Base-by-base conservation (phyloP, 2,329 filamentous ascomycete species). In the Talaromyces piceae region DNA sequence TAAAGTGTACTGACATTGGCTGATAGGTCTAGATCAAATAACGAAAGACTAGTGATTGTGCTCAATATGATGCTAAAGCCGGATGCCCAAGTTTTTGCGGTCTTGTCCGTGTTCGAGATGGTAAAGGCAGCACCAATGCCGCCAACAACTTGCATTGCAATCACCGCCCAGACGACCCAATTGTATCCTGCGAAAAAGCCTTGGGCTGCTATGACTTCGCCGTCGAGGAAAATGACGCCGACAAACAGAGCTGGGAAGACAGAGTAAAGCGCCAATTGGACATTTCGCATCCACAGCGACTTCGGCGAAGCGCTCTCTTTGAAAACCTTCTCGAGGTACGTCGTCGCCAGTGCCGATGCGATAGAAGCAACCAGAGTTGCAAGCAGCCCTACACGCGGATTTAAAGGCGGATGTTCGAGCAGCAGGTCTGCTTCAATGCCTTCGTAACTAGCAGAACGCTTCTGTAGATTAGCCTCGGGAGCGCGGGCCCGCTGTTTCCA, bases 121-220 rank as follows among this genome's bases (percentile, higher is more conserved):
- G 86, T 88, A 54, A 93, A 77, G 1, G 86, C 87, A 8, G 88
- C 84, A n/a, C 95, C 73, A 25, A 97, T 79, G 22, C 91, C 93
- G 27, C 91, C 91, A 30, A 84, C 71, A 0, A 91, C 87, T 67
- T 98, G 93, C 53, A 93, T 79, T 5, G 83, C 65, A 59, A 97
- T 87, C 4, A 90, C 87, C 4, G 82, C 77, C 90, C 91, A 96
- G 3, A 97, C 91, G 18, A 91, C 78, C 77, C 82, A 86, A 66
- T 95, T 96, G 71, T 97, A 98, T 2, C 93, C 93, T 52, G 87
- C 86, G 60, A 98, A 97, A 70, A 97, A 95, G 11, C 93, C 93
- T 56, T 88, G 83, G 67, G 86, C 82, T 23, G 84, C 79, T 57
- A 98, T 90, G 37, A 87, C 84, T 54, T 84, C 81, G 23, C 91